Evolutionary conservation across 257 asterid species (phyloP).

Genomic region (Solanum acaule): DNA sequence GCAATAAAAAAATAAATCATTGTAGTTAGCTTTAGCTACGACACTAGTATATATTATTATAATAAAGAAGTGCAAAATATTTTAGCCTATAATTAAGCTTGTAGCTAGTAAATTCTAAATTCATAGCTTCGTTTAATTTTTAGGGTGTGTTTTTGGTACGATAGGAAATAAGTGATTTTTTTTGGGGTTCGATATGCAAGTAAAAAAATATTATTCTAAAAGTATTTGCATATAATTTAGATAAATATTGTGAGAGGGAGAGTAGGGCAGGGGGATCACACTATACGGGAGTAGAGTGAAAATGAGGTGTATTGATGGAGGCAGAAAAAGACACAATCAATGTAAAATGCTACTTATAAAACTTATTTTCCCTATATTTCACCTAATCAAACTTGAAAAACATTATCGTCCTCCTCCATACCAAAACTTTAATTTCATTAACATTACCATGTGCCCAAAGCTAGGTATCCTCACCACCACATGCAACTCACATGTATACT

Average conservation of each 20-base stretch:
- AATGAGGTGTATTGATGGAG: no score
- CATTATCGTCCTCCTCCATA: neutral
- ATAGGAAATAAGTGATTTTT: no score
- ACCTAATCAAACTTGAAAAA: neutral
- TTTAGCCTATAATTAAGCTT: neutral
- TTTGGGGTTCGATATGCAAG: neutral
- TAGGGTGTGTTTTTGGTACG: neutral
- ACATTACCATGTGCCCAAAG: neutral
- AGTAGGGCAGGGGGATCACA: neutral
- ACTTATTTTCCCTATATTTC: neutral
- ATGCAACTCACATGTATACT: slow-evolving; percentile 1
- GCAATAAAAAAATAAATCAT: neutral
- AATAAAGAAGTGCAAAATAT: no score
- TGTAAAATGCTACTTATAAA: neutral
- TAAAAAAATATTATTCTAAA: no score
- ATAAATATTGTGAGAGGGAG: no score
- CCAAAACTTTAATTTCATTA: neutral
- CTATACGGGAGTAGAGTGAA: no score
- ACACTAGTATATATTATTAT: neutral
- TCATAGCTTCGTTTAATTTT: neutral
- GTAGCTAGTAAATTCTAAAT: neutral
- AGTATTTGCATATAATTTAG: neutral
- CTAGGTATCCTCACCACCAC: neutral
- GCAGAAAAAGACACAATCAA: neutral
- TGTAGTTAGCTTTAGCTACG: neutral